Percentiles rank a stretch among this genome's conserved stretches.
phyloP scores from a whole-genome alignment of 75 land plant genomes.

The Picea sitchensis region DNA sequence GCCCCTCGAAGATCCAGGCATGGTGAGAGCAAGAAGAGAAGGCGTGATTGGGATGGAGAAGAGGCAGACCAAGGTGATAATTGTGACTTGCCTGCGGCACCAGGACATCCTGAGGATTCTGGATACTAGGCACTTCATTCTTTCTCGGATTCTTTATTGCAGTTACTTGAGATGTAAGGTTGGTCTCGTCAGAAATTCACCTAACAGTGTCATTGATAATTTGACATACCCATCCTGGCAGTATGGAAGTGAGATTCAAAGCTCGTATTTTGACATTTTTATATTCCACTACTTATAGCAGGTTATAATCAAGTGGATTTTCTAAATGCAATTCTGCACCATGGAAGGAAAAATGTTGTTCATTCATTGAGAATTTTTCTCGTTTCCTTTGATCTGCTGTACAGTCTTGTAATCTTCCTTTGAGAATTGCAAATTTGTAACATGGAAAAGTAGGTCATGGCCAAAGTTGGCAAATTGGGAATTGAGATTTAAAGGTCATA shows the following conservation, averaged over 20 bases:
- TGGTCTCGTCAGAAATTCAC: neutral
- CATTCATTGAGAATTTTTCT: neutral
- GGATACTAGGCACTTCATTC: neutral
- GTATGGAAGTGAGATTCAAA: neutral
- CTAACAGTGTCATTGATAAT: neutral
- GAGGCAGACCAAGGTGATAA: neutral
- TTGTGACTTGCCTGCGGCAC: neutral
- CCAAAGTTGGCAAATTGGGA: neutral
- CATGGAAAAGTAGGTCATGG: slow-evolving; percentile 3
- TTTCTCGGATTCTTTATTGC: neutral
- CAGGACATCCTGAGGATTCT: neutral
- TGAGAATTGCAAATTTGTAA: neutral
- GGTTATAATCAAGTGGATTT: neutral
- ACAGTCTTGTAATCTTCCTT: neutral
- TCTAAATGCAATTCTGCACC: neutral
- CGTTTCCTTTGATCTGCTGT: neutral
- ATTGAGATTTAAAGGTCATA: neutral
- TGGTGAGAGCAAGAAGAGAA: slow-evolving; percentile 35
- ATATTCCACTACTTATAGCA: neutral
- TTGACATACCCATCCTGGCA: neutral
- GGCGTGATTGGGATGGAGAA: slow-evolving; percentile 19
- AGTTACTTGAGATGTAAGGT: neutral
- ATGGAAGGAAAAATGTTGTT: neutral
- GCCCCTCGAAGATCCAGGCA: slow-evolving; percentile 43
- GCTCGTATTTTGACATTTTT: neutral